Base-by-base conservation (phyloP, 2,329 filamentous ascomycete species). In the Fusarium sp. region DNA sequence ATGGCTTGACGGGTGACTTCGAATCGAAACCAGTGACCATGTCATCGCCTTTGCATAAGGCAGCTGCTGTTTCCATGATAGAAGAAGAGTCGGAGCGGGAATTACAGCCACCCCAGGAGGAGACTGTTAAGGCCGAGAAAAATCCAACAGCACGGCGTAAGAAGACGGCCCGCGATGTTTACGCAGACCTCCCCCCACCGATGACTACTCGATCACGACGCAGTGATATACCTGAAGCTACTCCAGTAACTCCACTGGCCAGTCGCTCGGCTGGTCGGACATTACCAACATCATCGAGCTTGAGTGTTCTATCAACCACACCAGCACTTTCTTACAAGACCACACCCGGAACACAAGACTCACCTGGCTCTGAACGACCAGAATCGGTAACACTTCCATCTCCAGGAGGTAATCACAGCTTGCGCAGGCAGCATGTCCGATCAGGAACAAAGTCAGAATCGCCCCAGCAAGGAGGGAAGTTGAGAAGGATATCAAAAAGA, bases 301-400 rank as follows among this genome's bases (percentile, higher is more conserved):
- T 85, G 13, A 84, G 81, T 57, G 69, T 77, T 23, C 64, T 84
- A 16, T 80, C 80, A 3, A 73, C 75, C 1, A 84, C 83, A 1
- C 83, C 84, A 4, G 66, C 68, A 1, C 67, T 78, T 5, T 82
- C 82, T 3, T 75, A 74, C 37, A 78, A 79, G 37, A 80, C 78
- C 6, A 80, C 80, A 4, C 78, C 80, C 2, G 76, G 72, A 18
- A 82, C 77, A 3, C 77, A 78, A 32, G 76, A 77, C 6, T 81
- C 81, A 0, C 56, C 66, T 4, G 41, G 46, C 13, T 76, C 75
- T n/a, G 63, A 74, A 16, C 66, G 46, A 55, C 57, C 55, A 14
- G 71, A 64, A 25, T 74, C 61, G 8, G 59, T 77, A n/a, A 63
- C 57, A 14, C 53, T 74, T n/a, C 63, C 66, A 8, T 78, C 77